Conservation (phyloP, 2,329 filamentous ascomycete genomes). For the Alternaria atra region DNA sequence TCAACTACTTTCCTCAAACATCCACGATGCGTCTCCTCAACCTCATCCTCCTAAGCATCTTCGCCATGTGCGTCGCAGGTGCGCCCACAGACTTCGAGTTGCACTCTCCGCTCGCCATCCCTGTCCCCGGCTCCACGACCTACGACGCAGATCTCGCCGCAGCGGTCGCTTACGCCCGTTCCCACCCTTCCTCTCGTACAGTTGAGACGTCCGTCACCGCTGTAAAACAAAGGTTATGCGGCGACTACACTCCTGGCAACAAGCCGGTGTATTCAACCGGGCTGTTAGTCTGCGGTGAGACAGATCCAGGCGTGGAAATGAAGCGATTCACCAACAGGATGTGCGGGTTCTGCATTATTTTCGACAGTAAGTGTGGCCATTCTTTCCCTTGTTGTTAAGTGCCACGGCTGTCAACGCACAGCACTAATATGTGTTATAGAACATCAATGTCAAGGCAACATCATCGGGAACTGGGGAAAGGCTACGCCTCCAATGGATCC, state of each 20-base stretch:
- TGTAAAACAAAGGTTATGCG: not conserved
- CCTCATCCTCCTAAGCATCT: not conserved
- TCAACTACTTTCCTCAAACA: not conserved
- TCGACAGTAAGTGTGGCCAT: not conserved
- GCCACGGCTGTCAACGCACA: not conserved
- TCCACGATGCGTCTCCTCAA: not conserved
- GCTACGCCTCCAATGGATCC: not conserved
- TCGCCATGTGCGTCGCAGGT: not conserved
- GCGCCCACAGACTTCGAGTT: not conserved
- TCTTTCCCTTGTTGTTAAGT: too few species aligned
- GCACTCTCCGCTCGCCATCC: not conserved
- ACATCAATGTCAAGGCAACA: not conserved
- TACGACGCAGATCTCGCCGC: not conserved
- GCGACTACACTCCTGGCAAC: not conserved
- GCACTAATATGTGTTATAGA: not conserved
- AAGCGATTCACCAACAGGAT: not conserved
- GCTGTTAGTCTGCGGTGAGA: not conserved
- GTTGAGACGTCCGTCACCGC: not conserved
- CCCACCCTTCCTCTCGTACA: not conserved
- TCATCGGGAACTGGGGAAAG: not conserved
- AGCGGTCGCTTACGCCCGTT: not conserved
- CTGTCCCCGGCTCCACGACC: not conserved
- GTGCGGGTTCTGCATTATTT: conserved; percentile 7
- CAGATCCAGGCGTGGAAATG: not conserved
- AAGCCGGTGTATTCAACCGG: not conserved